Percentiles rank a stretch among this genome's conserved stretches.
Conservation (phyloP, 2,329 filamentous ascomycete species). For the Aspergillus sp. region DNA sequence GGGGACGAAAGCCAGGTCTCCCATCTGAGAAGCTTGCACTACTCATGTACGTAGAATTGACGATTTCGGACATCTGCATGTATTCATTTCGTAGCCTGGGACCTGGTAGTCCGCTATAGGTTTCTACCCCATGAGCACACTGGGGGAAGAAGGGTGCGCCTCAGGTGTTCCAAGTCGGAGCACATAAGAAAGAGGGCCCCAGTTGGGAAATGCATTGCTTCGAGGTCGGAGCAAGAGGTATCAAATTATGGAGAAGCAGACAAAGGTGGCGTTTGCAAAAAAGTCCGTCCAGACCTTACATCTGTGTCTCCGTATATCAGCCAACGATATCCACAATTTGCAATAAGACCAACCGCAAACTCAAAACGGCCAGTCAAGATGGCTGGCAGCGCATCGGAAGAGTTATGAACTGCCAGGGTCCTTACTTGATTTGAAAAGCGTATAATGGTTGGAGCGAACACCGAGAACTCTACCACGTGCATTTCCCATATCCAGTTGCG, state of each 20-base stretch:
- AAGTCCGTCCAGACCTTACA: slow-evolving; percentile 3
- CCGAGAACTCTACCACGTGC: slow-evolving; percentile 19
- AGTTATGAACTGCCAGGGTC: not conserved
- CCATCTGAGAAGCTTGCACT: too few species aligned
- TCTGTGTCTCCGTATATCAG: slow-evolving; percentile 14
- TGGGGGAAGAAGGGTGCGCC: not conserved
- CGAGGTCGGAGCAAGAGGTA: not conserved
- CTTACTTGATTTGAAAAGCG: not conserved
- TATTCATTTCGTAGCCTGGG: slow-evolving; percentile 7
- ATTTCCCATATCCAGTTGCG: slow-evolving; percentile 12
- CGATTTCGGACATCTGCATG: slow-evolving; percentile 3
- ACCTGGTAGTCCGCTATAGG: slow-evolving; percentile 5
- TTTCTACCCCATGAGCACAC: not conserved
- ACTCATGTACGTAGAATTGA: not conserved
- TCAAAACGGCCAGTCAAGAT: slow-evolving; percentile 14
- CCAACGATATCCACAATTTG: slow-evolving; percentile 12
- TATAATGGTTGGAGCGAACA: slow-evolving; percentile 4
- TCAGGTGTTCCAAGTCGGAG: not conserved
- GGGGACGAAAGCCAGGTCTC: not conserved
- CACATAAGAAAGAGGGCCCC: not conserved
- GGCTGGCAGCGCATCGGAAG: not conserved
- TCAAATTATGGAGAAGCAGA: slow-evolving; percentile 2
- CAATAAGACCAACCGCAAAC: slow-evolving; percentile 22
- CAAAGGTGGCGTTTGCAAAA: slow-evolving; percentile 5
- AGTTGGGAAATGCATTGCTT: not conserved